Base-by-base conservation (phyloP, 2,329 filamentous ascomycete genomes). In the Aureobasidium namibiae region DNA sequence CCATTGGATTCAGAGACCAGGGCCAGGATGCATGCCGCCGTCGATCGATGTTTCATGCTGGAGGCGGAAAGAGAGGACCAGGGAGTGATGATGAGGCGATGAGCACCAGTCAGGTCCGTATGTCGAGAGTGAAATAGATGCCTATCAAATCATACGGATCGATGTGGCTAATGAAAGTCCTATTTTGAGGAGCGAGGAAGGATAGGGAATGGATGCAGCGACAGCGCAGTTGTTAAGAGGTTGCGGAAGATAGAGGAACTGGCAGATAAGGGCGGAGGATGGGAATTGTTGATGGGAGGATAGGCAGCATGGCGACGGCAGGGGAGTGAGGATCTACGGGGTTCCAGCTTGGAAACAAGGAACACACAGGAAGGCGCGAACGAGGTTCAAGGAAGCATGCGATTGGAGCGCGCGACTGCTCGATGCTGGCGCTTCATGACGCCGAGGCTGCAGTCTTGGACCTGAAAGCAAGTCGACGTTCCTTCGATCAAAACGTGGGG, bases 391-490 rank as follows among this genome's bases (percentile, higher is more conserved):
- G 23, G 36, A 39, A 13, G 48, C 14, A 29, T 29, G 34, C 34
- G 24, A 54, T 54, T 54, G 50, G 50, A 54, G 26, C 24, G 38
- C 50, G 36, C 38, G 36, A 42, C 50, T 54, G 21, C 38, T 53
- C 24, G 14, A 36, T 54, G 38, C 42, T 42, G 50, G 50, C 50
- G 50, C 50, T 54, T 21, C 50, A 54, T 54, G 50, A 54, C 50
- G 50, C 42, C 33, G 50, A 23, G 50, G 50, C 50, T 54, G 41
- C 38, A 23, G 13, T 52, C 23, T 39, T 29, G 49, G n/a, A 36
- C 4, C 4, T 41, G 18, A 21, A 6, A 16, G 23, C 34, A 39
- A 24, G 36, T 8, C 23, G 23, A 29, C 5, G 7, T 29, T 39
- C 14, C 48, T 13, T 39, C 18, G 21, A 18, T 14, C 48, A 21